Evolutionary conservation across 2,329 filamentous ascomycete genomes (phyloP).

Genomic region (Chaetomiaceae sp.): DNA sequence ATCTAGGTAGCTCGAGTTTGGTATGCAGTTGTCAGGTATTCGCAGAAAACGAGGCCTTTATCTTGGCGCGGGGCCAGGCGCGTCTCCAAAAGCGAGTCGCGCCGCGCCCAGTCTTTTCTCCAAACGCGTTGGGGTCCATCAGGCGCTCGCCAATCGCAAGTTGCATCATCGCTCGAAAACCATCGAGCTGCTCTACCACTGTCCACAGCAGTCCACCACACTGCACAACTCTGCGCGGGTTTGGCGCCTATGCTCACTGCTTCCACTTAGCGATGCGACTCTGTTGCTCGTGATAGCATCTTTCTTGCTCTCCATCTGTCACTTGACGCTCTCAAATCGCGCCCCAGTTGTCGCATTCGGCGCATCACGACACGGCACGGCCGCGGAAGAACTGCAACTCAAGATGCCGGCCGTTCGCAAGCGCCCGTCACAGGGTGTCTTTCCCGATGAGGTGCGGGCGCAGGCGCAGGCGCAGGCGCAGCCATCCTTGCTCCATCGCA

Average conservation of each 20-base stretch:
- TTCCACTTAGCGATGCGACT: slow-evolving; percentile 1
- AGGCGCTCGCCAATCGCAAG: not conserved
- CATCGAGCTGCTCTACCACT: not conserved
- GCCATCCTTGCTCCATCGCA: slow-evolving; percentile 50
- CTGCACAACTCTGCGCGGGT: too few relatives aligned
- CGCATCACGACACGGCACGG: not conserved
- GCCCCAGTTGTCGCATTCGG: not conserved
- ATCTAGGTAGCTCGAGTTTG: too few relatives aligned
- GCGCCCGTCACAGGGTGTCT: slow-evolving; percentile 41
- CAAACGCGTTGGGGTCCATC: not conserved
- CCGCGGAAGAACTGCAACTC: not conserved
- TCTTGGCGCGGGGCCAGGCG: slow-evolving; percentile 4
- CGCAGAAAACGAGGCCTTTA: not conserved
- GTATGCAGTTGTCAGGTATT: not conserved
- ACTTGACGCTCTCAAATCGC: not conserved
- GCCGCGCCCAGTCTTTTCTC: not conserved
- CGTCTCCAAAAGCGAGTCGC: not conserved
- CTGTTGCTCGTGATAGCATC: not conserved
- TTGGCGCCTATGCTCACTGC: too few relatives aligned
- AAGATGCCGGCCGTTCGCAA: slow-evolving; percentile 43
- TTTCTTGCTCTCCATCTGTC: not conserved
- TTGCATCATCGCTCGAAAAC: slow-evolving; percentile 2
- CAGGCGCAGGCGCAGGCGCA: slow-evolving; percentile 23
- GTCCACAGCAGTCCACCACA: not conserved
- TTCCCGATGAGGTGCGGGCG: slow-evolving; percentile 30